These are phyloP conservation scores for Inga oerstediana DNA, from an alignment of 306 rosid genomes.

Conservation along the genomic window DNA sequence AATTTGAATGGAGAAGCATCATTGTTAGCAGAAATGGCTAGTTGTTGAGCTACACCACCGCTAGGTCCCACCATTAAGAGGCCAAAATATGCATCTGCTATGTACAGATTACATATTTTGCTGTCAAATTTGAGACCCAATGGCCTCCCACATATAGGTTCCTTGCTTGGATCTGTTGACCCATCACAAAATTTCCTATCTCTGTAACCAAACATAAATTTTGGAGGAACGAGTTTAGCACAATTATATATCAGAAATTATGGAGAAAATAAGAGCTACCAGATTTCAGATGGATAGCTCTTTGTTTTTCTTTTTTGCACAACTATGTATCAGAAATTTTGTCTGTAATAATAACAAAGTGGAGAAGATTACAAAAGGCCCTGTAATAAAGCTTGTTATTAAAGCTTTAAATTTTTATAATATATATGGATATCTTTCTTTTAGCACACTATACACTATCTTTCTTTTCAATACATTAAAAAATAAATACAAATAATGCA, in stretches of 20 bases:
- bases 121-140: constrained; percentile 38
- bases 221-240: not conserved
- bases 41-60: constrained; percentile 46
- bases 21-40: constrained; percentile 42
- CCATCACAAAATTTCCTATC: constrained; percentile 47
- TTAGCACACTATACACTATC: too few species aligned
- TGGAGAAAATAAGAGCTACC: not conserved
- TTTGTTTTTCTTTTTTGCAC: too few species aligned
- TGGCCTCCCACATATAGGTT: constrained; percentile 60
- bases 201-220: constrained; percentile 23
- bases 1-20: constrained; percentile 46
- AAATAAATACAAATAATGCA: too few species aligned
- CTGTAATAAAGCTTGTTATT: too few species aligned
- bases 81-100: constrained; percentile 56
- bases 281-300: too few species aligned
- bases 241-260: not conserved
- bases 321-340: too few species aligned
- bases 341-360: not conserved
- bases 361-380: not conserved
- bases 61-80: constrained; percentile 36
- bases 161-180: constrained; percentile 33
- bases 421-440: too few species aligned
- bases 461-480: too few species aligned
- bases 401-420: too few species aligned
- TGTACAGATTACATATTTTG: constrained; percentile 15